Conservation (phyloP, 2,329 filamentous ascomycete genomes). For the Alternaria sp. region DNA sequence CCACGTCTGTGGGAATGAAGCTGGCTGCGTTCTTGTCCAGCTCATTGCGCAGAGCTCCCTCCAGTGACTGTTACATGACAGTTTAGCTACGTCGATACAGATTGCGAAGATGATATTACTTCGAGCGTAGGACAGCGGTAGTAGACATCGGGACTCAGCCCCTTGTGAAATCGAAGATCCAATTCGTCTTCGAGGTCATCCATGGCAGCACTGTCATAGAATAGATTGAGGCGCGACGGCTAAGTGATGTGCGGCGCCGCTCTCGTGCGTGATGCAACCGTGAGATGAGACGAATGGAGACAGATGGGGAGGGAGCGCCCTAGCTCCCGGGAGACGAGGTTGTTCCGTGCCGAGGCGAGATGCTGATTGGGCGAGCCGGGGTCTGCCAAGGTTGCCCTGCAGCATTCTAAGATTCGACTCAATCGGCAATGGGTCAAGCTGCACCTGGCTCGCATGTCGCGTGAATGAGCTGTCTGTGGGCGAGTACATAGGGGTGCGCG, state of each 20-base stretch:
- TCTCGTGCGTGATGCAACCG: slow-evolving; percentile 3
- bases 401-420: background rate
- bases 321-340: background rate
- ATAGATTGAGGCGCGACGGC: background rate
- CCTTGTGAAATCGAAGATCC: slow-evolving; percentile 39
- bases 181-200: slow-evolving; percentile 41
- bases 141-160: slow-evolving; percentile 40
- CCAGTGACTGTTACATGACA: slow-evolving; percentile 27
- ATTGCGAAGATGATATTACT: slow-evolving; percentile 20
- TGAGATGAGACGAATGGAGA: slow-evolving; percentile 2
- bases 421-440: slow-evolving; percentile 2
- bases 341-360: background rate
- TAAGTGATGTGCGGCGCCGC: slow-evolving; percentile 6
- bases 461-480: background rate
- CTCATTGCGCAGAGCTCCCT: slow-evolving; percentile 40
- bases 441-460: background rate
- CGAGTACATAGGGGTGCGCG: background rate
- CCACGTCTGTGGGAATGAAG: slow-evolving; percentile 38
- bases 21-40: slow-evolving; percentile 35
- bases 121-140: slow-evolving; percentile 39
- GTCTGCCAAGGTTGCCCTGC: slow-evolving; percentile 6
- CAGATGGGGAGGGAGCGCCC: background rate
- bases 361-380: background rate
- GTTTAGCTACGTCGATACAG: slow-evolving; percentile 20
- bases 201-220: slow-evolving; percentile 21